Conservation (phyloP, 2,329 filamentous ascomycete genomes). For the Sporothrix protearum region DNA sequence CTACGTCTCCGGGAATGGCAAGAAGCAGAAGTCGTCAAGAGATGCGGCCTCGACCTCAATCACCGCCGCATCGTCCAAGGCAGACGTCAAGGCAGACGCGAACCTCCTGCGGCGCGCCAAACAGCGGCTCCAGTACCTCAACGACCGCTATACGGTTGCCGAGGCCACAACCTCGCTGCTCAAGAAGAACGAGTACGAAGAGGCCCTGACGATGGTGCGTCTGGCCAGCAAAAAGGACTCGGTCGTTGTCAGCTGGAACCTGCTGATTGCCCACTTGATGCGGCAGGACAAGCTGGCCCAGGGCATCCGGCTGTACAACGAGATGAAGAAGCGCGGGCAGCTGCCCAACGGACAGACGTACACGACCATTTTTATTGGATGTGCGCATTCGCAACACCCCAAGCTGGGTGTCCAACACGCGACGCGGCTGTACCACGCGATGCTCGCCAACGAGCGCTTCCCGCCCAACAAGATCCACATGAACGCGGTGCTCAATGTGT, state of each 20-base stretch:
- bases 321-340: slow-evolving; percentile 96
- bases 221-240: slow-evolving; percentile 62
- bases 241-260: slow-evolving; percentile 81
- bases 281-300: slow-evolving; percentile 55
- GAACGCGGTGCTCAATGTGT: slow-evolving; percentile 84
- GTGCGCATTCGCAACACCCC: slow-evolving; percentile 58
- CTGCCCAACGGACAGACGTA: slow-evolving; percentile 78
- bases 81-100: neutral
- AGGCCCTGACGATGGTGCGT: slow-evolving; percentile 66
- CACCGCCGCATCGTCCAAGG: neutral
- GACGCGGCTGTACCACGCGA: slow-evolving; percentile 70
- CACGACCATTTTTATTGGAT: slow-evolving; percentile 75
- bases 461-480: slow-evolving; percentile 76
- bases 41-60: neutral
- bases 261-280: slow-evolving; percentile 70
- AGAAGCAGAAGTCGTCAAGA: neutral
- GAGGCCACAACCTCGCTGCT: slow-evolving; percentile 42
- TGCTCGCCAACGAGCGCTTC: slow-evolving; percentile 61
- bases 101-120: neutral
- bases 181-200: slow-evolving; percentile 54
- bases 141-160: slow-evolving; percentile 70
- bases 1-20: neutral
- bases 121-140: slow-evolving; percentile 43
- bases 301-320: slow-evolving; percentile 83
- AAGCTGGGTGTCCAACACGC: slow-evolving; percentile 64